Conservation (phyloP, 768 basidiomycete genomes). For the Boletus bicolor region DNA sequence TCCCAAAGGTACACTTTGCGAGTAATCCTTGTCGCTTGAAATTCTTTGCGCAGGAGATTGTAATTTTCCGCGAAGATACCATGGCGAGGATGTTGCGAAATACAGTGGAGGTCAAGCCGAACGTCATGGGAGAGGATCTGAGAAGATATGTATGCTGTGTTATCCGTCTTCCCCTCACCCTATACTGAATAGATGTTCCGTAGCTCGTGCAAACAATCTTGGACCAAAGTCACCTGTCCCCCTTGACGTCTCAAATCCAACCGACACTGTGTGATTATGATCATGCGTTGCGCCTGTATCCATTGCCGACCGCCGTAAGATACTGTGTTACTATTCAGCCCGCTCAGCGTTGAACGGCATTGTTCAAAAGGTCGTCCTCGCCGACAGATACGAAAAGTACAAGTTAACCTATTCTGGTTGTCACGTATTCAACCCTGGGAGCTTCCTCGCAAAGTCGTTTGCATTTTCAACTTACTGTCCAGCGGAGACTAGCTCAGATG, state of each 20-base stretch:
- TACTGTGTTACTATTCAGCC: background rate
- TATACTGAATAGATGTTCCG: background rate
- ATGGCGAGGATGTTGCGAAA: conserved; percentile 95
- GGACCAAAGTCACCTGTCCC: conserved; percentile 93
- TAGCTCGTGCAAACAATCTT: conserved; percentile 95
- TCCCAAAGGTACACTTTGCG: conserved; percentile 80
- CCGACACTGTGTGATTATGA: conserved; percentile 89
- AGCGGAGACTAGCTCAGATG: conserved; percentile 78
- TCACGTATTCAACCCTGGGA: conserved; percentile 97
- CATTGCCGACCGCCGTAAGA: conserved; percentile 86
- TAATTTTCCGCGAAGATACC: conserved; percentile 86
- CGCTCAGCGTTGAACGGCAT: conserved; percentile 5
- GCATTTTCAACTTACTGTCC: conserved; percentile 91
- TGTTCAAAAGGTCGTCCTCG: conserved; percentile 70
- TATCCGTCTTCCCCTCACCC: background rate
- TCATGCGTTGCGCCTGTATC: conserved; percentile 88
- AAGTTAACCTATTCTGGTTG: conserved; percentile 97
- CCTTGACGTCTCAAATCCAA: conserved; percentile 79
- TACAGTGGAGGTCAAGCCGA: conserved; percentile 82
- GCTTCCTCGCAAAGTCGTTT: conserved; percentile 79
- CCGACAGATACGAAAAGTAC: conserved; percentile 95
- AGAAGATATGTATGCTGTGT: conserved; percentile 76
- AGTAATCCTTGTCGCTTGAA: conserved; percentile 93
- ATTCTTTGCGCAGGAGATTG: conserved; percentile 94
- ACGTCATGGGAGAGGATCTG: conserved; percentile 72